phyloP scores from a whole-genome alignment of 345 rosid species.

The Cardamine chenopodiifolia region DNA sequence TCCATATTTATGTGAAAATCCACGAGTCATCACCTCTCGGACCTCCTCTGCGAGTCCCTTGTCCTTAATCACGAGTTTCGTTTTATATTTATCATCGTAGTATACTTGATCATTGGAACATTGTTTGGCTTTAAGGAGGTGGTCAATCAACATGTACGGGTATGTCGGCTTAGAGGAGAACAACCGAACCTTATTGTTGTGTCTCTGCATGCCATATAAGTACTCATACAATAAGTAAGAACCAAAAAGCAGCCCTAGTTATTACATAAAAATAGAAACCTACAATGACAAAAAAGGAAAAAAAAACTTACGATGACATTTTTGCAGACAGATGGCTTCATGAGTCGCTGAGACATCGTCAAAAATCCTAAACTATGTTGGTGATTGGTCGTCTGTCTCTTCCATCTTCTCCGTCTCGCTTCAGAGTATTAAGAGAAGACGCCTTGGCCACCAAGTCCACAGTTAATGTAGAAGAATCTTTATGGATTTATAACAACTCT shows the following conservation, averaged over 20 bases:
- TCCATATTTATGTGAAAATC: not conserved
- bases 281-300: not conserved
- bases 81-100: not conserved
- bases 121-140: not conserved
- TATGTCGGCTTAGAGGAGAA: not conserved
- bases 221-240: not conserved
- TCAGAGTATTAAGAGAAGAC: not conserved
- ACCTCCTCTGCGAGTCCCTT: not conserved
- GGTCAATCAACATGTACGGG: not conserved
- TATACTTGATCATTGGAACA: not conserved
- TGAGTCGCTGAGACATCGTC: not conserved
- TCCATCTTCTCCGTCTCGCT: not conserved
- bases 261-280: not conserved
- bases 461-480: not conserved
- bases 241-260: not conserved
- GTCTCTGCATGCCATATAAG: constrained; percentile 3
- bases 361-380: not conserved
- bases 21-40: not conserved
- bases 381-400: not conserved
- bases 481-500: not conserved
- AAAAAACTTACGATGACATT: constrained; percentile 1
- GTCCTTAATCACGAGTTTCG: not conserved
- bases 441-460: not conserved
- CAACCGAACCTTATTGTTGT: not conserved
- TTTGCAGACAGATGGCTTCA: constrained; percentile 3